A percentile compares a stretch with the other conserved stretches of the same genome.
These are phyloP conservation scores for Suhomyces choctaworum DNA, from an alignment of 1,139 yeast genomes.

Conservation along the genomic window DNA sequence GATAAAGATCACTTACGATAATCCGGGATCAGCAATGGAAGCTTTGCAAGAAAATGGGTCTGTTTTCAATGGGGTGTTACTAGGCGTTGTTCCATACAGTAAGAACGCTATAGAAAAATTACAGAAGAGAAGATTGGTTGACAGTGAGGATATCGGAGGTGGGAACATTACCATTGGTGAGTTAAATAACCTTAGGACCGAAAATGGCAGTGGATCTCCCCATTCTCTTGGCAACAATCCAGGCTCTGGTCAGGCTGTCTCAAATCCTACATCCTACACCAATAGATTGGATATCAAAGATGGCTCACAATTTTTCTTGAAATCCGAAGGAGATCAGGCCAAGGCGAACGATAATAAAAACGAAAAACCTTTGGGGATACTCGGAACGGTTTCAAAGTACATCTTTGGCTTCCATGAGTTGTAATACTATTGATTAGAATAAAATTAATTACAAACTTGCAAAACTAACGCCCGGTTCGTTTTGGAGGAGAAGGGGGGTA, in stretches of 20 bases:
- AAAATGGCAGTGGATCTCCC: slow-evolving; percentile 3
- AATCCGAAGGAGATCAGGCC: slow-evolving; percentile 21
- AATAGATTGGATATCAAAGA: slow-evolving; percentile 42
- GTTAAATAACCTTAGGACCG: slow-evolving; percentile 5
- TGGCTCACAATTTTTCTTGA: slow-evolving; percentile 41
- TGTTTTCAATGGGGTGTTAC: slow-evolving; percentile 64
- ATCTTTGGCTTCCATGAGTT: slow-evolving; percentile 50
- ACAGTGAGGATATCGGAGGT: slow-evolving; percentile 59
- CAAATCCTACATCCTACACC: slow-evolving; percentile 16
- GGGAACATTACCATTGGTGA: slow-evolving; percentile 19
- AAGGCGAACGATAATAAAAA: slow-evolving; percentile 16
- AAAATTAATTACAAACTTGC: no score
- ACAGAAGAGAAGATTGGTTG: slow-evolving; percentile 54
- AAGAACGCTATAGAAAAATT: slow-evolving; percentile 62
- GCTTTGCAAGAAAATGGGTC: slow-evolving; percentile 83
- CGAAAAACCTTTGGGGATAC: slow-evolving; percentile 35
- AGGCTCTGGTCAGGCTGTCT: not conserved
- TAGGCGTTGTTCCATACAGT: slow-evolving; percentile 76
- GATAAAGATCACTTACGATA: slow-evolving; percentile 83
- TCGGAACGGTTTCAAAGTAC: slow-evolving; percentile 37
- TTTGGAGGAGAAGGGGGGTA: slow-evolving; percentile 13
- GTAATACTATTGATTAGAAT: slow-evolving; percentile 18
- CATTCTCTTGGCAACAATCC: not conserved
- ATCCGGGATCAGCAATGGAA: slow-evolving; percentile 72
- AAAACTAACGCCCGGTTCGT: slow-evolving; percentile 8